phyloP scores from a whole-genome alignment of 2,329 filamentous ascomycete species.

The Aspergillus jensenii region DNA sequence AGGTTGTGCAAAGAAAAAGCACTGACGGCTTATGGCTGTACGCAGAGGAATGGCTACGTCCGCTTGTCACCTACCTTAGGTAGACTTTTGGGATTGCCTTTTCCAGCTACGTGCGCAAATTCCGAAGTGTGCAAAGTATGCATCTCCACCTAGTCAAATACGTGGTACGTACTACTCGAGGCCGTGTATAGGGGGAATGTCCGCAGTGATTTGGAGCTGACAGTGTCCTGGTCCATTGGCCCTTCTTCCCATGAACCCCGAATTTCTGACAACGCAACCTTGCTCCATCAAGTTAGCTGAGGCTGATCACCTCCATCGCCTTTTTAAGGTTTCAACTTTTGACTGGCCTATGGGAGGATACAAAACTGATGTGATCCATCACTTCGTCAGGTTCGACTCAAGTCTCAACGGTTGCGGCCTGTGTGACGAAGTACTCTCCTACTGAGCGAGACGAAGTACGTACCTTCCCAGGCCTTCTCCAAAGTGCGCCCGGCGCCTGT shows the following conservation, averaged over 20 bases:
- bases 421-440: not conserved
- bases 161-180: conserved; percentile 1
- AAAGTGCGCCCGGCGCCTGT: not conserved
- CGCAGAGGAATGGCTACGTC: conserved; percentile 1
- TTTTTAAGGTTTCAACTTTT: not conserved
- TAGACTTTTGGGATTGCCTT: conserved; percentile 19
- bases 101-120: conserved; percentile 23
- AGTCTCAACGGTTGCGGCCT: conserved; percentile 7
- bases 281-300: conserved; percentile 5
- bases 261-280: conserved; percentile 6
- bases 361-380: conserved; percentile 12
- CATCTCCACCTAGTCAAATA: conserved; percentile 9
- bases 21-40: not conserved
- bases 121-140: conserved; percentile 8
- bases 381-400: conserved; percentile 3
- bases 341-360: not conserved
- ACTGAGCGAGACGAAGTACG: not conserved
- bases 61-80: not conserved
- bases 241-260: not conserved
- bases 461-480: not conserved
- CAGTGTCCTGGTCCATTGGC: not conserved
- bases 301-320: conserved; percentile 2
- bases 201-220: not conserved
- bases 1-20: not conserved
- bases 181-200: not conserved